Evolutionary conservation across 148 eudicot genomes (phyloP).

Genomic region (Vaccinium corymbosum): DNA sequence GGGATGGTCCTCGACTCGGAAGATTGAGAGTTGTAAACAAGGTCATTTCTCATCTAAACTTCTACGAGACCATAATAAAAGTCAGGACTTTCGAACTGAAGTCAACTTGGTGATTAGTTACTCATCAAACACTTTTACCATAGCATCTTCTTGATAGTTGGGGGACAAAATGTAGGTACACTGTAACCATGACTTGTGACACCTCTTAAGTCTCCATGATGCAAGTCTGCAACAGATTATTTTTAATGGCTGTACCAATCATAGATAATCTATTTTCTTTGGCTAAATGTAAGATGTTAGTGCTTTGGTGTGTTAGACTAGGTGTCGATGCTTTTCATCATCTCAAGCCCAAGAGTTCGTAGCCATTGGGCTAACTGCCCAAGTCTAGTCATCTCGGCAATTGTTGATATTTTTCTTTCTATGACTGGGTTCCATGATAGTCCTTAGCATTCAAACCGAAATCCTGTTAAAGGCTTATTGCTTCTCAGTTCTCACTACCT

Average conservation of each 20-base stretch:
- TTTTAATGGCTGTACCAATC: not conserved
- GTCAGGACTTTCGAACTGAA: not conserved
- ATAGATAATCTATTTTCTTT: not conserved
- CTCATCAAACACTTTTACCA: not conserved
- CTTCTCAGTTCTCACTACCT: not conserved
- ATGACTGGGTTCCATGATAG: not conserved
- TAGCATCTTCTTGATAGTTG: not conserved
- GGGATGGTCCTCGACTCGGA: constrained; percentile 77
- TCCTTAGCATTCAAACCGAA: not conserved
- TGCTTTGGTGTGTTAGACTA: not conserved
- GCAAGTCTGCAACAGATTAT: not conserved
- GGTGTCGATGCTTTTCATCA: not conserved
- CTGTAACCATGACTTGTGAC: not conserved
- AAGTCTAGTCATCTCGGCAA: not conserved
- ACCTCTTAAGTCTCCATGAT: not conserved
- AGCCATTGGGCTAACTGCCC: not conserved
- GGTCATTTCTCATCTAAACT: constrained; percentile 35
- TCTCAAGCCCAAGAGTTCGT: not conserved
- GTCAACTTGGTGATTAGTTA: not conserved
- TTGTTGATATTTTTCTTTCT: not conserved
- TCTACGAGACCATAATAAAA: not conserved
- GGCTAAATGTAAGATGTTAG: not conserved
- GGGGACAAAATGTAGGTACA: not conserved
- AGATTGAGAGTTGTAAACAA: constrained; percentile 66
- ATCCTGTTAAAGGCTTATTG: not conserved